Percentiles rank a stretch among this genome's conserved stretches.
These are phyloP conservation scores for Golubevia sp. DNA, from an alignment of 1,284 basidiomycete species.

Conservation along the genomic window DNA sequence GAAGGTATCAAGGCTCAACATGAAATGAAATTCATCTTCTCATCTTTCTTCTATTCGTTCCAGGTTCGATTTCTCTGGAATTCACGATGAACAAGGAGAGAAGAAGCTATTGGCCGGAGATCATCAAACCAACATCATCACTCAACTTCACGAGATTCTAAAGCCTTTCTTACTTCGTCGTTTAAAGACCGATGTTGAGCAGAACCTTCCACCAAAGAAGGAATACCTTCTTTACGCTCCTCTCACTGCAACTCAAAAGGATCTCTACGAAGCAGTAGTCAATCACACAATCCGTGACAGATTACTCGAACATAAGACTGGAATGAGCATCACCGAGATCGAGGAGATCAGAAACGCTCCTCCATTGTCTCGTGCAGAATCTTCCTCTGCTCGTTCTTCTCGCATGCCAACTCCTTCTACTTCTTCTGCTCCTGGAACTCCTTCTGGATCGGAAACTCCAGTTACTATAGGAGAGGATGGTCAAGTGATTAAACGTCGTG, in stretches of 20 bases:
- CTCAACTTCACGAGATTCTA: conserved; percentile 52
- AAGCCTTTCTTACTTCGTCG: conserved; percentile 55
- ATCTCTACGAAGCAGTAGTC: conserved; percentile 74
- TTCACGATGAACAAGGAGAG: conserved; percentile 7
- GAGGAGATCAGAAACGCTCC: conserved; percentile 20
- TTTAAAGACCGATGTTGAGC: conserved; percentile 51
- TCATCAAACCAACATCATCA: conserved; percentile 66
- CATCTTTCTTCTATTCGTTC: conserved; percentile 15
- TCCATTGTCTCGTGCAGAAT: no score
- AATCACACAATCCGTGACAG: conserved; percentile 37
- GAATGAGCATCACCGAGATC: conserved; percentile 30
- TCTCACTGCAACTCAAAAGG: conserved; percentile 77
- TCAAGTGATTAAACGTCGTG: no score
- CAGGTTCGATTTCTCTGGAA: conserved; percentile 69
- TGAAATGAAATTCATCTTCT: no score
- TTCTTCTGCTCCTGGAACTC: no score
- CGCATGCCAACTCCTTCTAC: no score
- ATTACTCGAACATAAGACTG: conserved; percentile 46
- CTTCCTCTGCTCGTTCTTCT: no score
- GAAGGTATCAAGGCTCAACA: no score
- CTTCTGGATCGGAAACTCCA: no score
- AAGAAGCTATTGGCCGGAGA: conserved; percentile 64
- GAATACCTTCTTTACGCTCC: conserved; percentile 84
- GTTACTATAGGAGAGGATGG: no score
- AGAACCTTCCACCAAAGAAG: conserved; percentile 51